phyloP scores from a whole-genome alignment of 768 basidiomycete species.

The Leucosporidium yakuticum region DNA sequence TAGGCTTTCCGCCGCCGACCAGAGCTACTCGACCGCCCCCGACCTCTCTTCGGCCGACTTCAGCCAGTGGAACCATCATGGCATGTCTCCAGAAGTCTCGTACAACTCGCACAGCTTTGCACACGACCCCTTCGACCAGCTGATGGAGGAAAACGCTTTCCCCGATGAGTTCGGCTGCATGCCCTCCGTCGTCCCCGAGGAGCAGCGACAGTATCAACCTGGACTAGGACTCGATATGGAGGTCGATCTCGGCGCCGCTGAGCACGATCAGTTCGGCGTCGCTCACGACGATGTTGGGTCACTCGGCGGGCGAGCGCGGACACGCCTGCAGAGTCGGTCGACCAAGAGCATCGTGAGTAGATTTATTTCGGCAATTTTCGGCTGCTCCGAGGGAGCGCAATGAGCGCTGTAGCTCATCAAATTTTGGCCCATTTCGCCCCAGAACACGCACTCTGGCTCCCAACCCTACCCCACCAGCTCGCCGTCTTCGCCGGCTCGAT shows the following conservation, averaged over 20 bases:
- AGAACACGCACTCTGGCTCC: not conserved
- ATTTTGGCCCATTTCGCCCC: not conserved
- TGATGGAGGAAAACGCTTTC: constrained; percentile 11
- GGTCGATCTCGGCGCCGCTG: constrained; percentile 13
- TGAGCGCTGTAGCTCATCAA: not conserved
- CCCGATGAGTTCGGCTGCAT: not conserved
- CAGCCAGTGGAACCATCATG: not conserved
- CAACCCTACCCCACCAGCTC: constrained; percentile 17
- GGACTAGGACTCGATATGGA: constrained; percentile 21
- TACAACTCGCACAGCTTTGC: not conserved
- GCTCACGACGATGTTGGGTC: not conserved
- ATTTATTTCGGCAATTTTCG: not conserved
- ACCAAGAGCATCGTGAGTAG: constrained; percentile 15
- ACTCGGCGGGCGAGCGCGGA: constrained; percentile 6
- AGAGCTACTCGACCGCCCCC: not conserved
- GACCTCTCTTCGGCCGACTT: not conserved
- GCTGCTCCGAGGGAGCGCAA: not conserved
- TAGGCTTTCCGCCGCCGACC: not conserved
- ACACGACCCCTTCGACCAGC: not conserved
- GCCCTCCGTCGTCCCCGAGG: not conserved
- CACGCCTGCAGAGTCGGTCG: not conserved
- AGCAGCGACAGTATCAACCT: not conserved
- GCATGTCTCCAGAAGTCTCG: too few species aligned
- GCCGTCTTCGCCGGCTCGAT: constrained; percentile 10
- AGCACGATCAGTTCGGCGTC: not conserved